Evolutionary conservation across 2,329 filamentous ascomycete species (phyloP).

Genomic region (Alternaria sp.): DNA sequence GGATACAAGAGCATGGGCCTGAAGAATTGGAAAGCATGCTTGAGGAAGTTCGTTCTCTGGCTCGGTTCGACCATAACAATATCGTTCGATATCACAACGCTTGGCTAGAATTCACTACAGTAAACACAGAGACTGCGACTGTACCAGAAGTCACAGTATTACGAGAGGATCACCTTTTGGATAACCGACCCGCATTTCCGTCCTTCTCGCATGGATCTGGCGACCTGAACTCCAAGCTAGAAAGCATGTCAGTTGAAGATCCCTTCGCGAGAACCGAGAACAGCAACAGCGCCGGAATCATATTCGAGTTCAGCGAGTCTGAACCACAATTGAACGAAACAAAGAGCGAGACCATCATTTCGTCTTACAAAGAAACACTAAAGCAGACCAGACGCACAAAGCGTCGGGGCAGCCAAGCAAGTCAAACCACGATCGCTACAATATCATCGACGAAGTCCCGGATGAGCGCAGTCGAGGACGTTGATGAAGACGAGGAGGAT

Average conservation of each 20-base stretch:
- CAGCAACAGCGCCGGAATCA: constrained; percentile 33
- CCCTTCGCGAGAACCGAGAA: constrained; percentile 20
- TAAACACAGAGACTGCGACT: constrained; percentile 19
- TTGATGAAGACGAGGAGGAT: constrained; percentile 52
- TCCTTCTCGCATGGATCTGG: constrained; percentile 19
- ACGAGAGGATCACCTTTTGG: constrained; percentile 36
- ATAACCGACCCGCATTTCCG: constrained; percentile 26
- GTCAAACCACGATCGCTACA: constrained; percentile 51
- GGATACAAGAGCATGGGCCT: constrained; percentile 61
- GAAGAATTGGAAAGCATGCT: constrained; percentile 66
- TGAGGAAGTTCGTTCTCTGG: constrained; percentile 69
- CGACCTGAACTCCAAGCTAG: constrained; percentile 25
- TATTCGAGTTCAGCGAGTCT: constrained; percentile 44
- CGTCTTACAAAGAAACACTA: constrained; percentile 41
- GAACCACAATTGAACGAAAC: constrained; percentile 21
- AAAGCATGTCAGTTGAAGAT: constrained; percentile 29
- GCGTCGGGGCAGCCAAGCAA: constrained; percentile 45
- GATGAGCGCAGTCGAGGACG: constrained; percentile 49
- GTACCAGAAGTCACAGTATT: constrained; percentile 17
- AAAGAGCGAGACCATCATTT: constrained; percentile 15
- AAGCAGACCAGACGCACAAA: constrained; percentile 36
- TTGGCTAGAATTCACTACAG: constrained; percentile 65
- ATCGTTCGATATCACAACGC: constrained; percentile 72
- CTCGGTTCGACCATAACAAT: constrained; percentile 70
- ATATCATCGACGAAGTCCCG: constrained; percentile 54